Conservation (phyloP, 2,329 filamentous ascomycete genomes). For the Chaetomiaceae sp. region DNA sequence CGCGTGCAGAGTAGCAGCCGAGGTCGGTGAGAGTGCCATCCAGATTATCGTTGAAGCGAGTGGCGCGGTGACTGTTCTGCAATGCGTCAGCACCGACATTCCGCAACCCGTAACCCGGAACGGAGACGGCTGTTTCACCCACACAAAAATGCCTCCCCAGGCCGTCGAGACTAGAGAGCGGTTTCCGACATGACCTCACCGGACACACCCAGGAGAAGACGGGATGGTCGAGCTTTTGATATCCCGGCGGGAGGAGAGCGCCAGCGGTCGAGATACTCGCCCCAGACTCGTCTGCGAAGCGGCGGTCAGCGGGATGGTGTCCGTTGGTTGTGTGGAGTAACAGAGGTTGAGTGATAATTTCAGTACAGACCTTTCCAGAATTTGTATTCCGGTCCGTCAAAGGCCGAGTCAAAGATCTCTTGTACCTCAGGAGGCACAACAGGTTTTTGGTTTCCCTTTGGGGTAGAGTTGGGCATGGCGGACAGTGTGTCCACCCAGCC, state of each 20-base stretch:
- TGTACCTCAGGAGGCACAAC: conserved; percentile 11
- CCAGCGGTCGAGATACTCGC: conserved; percentile 9
- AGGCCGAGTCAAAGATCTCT: conserved; percentile 5
- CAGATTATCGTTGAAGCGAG: conserved; percentile 23
- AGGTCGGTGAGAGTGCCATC: conserved; percentile 25
- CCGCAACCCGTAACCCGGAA: too few relatives aligned
- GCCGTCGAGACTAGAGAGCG: conserved; percentile 7
- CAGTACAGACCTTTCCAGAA: conserved; percentile 14
- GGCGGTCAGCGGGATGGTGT: neutral
- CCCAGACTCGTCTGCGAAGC: conserved; percentile 5
- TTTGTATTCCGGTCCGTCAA: conserved; percentile 12
- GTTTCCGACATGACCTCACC: conserved; percentile 15
- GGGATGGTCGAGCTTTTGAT: conserved; percentile 13
- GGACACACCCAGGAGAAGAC: conserved; percentile 23
- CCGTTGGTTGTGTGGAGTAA: too few relatives aligned
- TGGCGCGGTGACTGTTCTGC: conserved; percentile 15
- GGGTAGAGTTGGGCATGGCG: too few relatives aligned
- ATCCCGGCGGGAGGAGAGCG: conserved; percentile 18
- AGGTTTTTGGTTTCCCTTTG: too few relatives aligned
- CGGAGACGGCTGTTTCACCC: neutral
- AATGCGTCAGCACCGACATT: neutral
- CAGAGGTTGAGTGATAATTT: neutral
- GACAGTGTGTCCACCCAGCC: too few relatives aligned
- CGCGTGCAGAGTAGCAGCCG: conserved; percentile 13
- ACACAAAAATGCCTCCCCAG: conserved; percentile 21